Base-by-base conservation (phyloP, 192 early-diverging fungal genomes). In the Coemansia sp. region DNA sequence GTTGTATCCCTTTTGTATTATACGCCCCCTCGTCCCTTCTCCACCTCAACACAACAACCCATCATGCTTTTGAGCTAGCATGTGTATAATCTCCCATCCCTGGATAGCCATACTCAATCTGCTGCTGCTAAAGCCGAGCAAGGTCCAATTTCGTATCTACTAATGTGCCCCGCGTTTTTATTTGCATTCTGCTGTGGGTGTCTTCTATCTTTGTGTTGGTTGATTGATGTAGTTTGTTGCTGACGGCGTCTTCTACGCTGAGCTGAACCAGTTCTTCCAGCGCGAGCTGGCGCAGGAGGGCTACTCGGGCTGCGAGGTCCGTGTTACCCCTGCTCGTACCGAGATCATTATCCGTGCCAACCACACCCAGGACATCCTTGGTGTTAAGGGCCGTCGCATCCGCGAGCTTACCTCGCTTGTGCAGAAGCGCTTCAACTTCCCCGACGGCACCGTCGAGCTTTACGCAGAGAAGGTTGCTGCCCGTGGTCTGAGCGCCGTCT, bases 201-300 rank as follows among this genome's bases (percentile, higher is more conserved):
- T 23, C 45, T 13, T 48, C 2, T 48, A 48, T 25, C 9, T 25
- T 25, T 48, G 45, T 8, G 14, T 25, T 25, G 6, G 1, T 44
- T 44, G 41, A 25, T 48, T 25, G 9, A 22, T 72, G 63, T 85
- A 94, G 97, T 98, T 94, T 86, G 92, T 98, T 72, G 97, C 97
- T 83, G 97, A 98, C 86, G 97, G 97, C 92, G 95, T 98, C 59
- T 98, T 98, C 87, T 97, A 95, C 89, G 95, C 97, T 84, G 97
- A 98, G 85, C 90, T 98, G 82, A 98, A 98, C 90, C 94, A 95
- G 86, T 95, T 96, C 88, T 91, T 98, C 84, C 90, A 91, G 80
- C 94, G 94, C 79, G 93, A 95, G 85, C 87, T 98, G 71, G 90
- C 93, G 72, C 87, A 87, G 79, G 94, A 98, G 78, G 96, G 96